Base-by-base conservation (phyloP, 768 basidiomycete species). In the Suillus brevipes region DNA sequence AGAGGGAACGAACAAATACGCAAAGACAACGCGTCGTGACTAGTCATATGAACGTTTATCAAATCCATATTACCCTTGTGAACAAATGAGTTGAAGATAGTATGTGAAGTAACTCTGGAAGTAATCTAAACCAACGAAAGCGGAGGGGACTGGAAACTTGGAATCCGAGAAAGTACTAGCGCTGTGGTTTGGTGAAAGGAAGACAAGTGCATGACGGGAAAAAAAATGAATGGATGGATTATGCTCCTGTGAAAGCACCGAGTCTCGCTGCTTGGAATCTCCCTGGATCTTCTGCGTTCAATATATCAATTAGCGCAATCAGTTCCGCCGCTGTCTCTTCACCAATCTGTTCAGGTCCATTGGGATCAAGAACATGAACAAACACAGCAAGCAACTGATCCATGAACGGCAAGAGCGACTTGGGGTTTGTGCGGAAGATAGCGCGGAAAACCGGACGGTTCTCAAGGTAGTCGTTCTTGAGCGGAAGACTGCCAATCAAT, bases 401-500 rank as follows among this genome's bases (percentile, higher is more conserved):
- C 72, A 98, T 83, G 80, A 89, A 86, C 3, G 89, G 87, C 47
- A 86, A 82, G 42, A 98, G 83, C 1, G 85, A 80, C 56, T 86
- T 82, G 16, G 91, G 87, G 72, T 89, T 85, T n/a, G 82, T 85
- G 67, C 86, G 85, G 86, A 98, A 93, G 70, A 99, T 82, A 7
- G 92, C 90, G 36, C 88, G 86, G 85, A 97, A 97, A 50, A 95
- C 87, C 2, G 95, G 89, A 43, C 87, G 83, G 78, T 97, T 97
- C 79, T 99, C 97, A 66, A 95, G 85, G 69, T 81, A 85, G 78
- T 99, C 97, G 75, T 92, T 88, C 74, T 88, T 89, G 67, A 99
- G 80, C 8, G 97, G 97, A 12, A 99, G 84, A 38, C 91, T 89
- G 31, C 80, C 83, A 64, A 97, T 78, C 73, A 99, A 87, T 61